A percentile compares a stretch with the other conserved stretches of the same genome.
phyloP scores from a whole-genome alignment of 2,329 filamentous ascomycete genomes.

The Aspergillus fischeri region DNA sequence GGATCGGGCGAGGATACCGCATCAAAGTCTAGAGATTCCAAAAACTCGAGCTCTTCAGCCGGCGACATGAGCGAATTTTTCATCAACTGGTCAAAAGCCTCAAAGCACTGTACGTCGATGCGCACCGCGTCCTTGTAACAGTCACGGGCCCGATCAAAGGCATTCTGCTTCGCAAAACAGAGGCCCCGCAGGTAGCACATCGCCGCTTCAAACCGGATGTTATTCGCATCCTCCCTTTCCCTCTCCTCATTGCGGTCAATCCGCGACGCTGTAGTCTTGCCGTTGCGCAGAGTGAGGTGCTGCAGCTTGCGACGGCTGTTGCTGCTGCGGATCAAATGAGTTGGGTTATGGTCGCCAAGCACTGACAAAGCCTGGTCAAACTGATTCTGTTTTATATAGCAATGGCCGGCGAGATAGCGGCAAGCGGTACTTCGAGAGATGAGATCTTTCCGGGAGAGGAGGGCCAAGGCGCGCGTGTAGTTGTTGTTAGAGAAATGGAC shows the following conservation, averaged over 20 bases:
- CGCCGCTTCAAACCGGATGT: conserved; percentile 83
- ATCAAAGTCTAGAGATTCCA: conserved; percentile 87
- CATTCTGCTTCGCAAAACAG: conserved; percentile 95
- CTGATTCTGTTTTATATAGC: conserved; percentile 85
- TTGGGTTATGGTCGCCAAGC: conserved; percentile 90
- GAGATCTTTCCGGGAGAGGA: conserved; percentile 79
- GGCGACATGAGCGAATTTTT: conserved; percentile 89
- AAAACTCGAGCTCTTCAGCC: conserved; percentile 83
- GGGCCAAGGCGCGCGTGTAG: conserved; percentile 83
- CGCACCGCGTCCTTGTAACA: conserved; percentile 97
- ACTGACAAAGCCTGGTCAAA: conserved; percentile 83
- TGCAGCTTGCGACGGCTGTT: conserved; percentile 67
- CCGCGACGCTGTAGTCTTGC: conserved; percentile 46
- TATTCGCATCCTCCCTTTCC: conserved; percentile 66
- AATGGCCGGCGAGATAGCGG: conserved; percentile 88
- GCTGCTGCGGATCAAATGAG: conserved; percentile 71
- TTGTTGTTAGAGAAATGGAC: conserved; percentile 95
- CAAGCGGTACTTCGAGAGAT: conserved; percentile 78
- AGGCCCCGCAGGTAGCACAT: conserved; percentile 95
- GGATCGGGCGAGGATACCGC: conserved; percentile 66
- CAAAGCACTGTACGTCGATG: conserved; percentile 97
- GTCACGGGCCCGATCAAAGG: conserved; percentile 93
- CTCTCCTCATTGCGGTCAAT: conserved; percentile 57
- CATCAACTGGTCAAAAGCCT: conserved; percentile 97
- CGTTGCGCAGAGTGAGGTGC: conserved; percentile 50